Percentiles rank a stretch among this genome's conserved stretches.
These are phyloP conservation scores for Limonium bicolor DNA, from an alignment of 148 eudicot species.

Conservation along the genomic window DNA sequence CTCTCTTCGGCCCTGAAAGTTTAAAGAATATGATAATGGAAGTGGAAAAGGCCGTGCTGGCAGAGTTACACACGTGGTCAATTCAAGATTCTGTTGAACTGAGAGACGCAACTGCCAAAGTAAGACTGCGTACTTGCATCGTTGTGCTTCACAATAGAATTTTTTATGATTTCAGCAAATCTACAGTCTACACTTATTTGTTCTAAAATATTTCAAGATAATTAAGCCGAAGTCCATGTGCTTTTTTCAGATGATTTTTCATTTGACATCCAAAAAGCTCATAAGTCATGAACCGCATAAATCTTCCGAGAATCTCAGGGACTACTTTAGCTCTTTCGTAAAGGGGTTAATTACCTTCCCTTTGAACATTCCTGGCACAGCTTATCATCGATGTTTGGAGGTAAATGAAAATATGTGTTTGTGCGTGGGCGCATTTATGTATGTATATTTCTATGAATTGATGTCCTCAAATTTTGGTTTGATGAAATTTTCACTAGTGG, in stretches of 20 bases:
- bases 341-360: slow-evolving; percentile 31
- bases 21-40: slow-evolving; percentile 21
- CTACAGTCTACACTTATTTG: not conserved
- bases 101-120: slow-evolving; percentile 15
- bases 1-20: slow-evolving; percentile 27
- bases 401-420: too few relatives aligned
- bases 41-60: slow-evolving; percentile 14
- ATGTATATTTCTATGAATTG: too few relatives aligned
- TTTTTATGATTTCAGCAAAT: not conserved
- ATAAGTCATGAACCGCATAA: slow-evolving; percentile 22
- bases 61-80: slow-evolving; percentile 11
- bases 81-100: slow-evolving; percentile 12
- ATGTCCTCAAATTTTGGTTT: too few relatives aligned
- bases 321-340: slow-evolving; percentile 16
- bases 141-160: not conserved
- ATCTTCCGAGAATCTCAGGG: slow-evolving; percentile 14
- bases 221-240: not conserved
- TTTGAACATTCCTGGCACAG: slow-evolving; percentile 27
- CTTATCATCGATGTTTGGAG: slow-evolving; percentile 23
- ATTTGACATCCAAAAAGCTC: slow-evolving; percentile 18
- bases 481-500: too few relatives aligned
- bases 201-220: not conserved
- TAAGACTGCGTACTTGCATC: not conserved
- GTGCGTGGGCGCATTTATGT: too few relatives aligned
- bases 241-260: slow-evolving; percentile 17